Base-by-base conservation (phyloP, 2,329 filamentous ascomycete genomes). In the Celoporthe dispersa region DNA sequence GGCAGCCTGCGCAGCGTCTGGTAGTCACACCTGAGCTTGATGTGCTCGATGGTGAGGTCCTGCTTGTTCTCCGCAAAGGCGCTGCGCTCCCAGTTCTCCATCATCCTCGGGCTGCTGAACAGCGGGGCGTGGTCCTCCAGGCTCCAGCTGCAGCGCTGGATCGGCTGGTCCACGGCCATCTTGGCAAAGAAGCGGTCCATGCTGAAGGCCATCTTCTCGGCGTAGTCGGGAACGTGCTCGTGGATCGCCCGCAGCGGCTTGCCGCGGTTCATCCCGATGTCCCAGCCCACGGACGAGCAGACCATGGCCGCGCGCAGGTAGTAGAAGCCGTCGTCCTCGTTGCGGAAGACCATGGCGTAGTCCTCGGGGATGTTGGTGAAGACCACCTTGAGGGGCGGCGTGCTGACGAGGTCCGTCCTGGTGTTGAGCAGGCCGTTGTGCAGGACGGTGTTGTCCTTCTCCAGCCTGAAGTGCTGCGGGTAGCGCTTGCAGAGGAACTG, bases 151-250 rank as follows among this genome's bases (percentile, higher is more conserved):
- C 92, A 93, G 65, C 94, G 88, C 79, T 96, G 93, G 67, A 97
- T 96, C 1, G 93, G 90, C 72, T 89, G 89, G 72, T 90, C 86
- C 0, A 90, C 87, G 0, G 92, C 88, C 82, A 94, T 89, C 77
- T 93, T 94, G 39, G 90, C 88, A 77, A 97, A 97, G 79, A 89
- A 96, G n/a, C 92, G 85, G 76, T 97, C 93, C 91, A 97, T 94
- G 55, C 91, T 94, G 73, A 94, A 92, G 51, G 91, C 87, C 91
- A 97, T 94, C 82, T 94, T 97, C 78, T 93, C 91, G 74, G 92
- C 92, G 78, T 95, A 97, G 75, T 96, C 92, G 0, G 94, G 93
- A 31, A 97, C 91, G 0, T 87, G 85, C 1, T 81, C 81, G 77
- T 97, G 94, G 71, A 97, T 95, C 69, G 89, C 86, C 14, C 90